Evolutionary conservation across 495 filamentous ascomycete genomes (phyloP).

Genomic region (Echria macrotheca): DNA sequence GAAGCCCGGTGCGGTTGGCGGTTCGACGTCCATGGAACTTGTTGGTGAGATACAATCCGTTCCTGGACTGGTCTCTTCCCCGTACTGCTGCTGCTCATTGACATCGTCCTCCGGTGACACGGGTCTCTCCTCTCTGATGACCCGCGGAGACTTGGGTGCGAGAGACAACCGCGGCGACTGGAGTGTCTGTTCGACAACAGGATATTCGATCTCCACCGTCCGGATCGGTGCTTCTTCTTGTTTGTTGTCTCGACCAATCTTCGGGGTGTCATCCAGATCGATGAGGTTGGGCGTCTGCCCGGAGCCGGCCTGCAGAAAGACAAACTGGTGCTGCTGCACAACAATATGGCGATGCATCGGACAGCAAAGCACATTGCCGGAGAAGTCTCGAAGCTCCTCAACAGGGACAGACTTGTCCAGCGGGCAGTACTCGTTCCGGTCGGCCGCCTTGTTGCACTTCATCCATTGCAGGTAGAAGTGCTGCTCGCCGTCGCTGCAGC

Average conservation of each 20-base stretch:
- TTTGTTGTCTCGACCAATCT: not conserved
- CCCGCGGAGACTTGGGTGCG: not conserved
- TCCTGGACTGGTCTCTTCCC: too few relatives aligned
- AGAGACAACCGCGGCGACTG: not conserved
- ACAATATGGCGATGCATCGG: slow-evolving; percentile 26
- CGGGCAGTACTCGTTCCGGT: slow-evolving; percentile 21
- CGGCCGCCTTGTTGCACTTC: slow-evolving; percentile 24
- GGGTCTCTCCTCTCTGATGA: not conserved
- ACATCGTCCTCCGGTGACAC: not conserved
- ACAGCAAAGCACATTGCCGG: slow-evolving; percentile 23
- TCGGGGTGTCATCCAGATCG: not conserved
- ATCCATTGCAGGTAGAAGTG: slow-evolving; percentile 32
- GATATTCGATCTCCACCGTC: not conserved
- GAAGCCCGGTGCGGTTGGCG: not conserved
- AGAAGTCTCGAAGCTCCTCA: slow-evolving; percentile 21
- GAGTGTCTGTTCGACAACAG: not conserved
- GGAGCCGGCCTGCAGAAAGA: slow-evolving; percentile 1
- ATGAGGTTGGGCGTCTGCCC: not conserved
- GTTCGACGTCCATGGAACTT: not conserved
- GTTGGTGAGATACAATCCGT: not conserved
- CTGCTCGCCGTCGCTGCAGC: slow-evolving; percentile 20
- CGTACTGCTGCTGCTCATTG: too few relatives aligned
- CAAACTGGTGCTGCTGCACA: slow-evolving; percentile 23
- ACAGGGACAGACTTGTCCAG: slow-evolving; percentile 16
- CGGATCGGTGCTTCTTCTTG: too few relatives aligned